Evolutionary conservation across 805 yeast genomes (phyloP).

Genomic region (Hanseniaspora osmophila): DNA sequence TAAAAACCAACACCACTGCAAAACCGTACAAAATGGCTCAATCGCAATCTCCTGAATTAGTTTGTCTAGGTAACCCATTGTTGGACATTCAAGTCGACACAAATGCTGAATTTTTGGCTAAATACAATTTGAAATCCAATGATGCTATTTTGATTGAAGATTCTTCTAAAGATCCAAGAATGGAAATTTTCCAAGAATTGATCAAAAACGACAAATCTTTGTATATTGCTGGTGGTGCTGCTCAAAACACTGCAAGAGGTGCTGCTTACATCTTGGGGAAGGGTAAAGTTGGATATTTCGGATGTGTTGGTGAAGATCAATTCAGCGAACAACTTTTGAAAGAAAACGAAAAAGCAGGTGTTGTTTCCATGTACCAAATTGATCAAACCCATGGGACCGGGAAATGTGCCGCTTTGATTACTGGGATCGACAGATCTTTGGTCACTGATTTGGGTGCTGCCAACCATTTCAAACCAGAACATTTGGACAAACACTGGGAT

Average conservation of each 20-base stretch:
- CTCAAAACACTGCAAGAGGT: constrained; percentile 97
- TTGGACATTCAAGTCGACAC: constrained; percentile 77
- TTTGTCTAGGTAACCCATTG: constrained; percentile 86
- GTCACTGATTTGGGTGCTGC: constrained; percentile 97
- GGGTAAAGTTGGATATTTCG: constrained; percentile 79
- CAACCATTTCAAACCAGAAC: constrained; percentile 83
- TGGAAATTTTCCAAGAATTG: constrained; percentile 76
- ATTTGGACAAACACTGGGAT: constrained; percentile 78
- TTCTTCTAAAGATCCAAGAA: constrained; percentile 57
- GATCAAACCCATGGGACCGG: constrained; percentile 76
- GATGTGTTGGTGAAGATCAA: constrained; percentile 88
- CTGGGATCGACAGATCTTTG: constrained; percentile 77
- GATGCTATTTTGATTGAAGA: constrained; percentile 69
- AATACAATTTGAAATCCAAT: constrained; percentile 75
- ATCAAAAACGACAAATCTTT: constrained; percentile 45
- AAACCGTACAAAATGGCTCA: not conserved
- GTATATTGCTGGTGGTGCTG: constrained; percentile 96
- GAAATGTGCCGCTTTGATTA: constrained; percentile 92
- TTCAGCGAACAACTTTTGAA: constrained; percentile 65
- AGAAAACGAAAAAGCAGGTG: constrained; percentile 84
- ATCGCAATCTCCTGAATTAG: constrained; percentile 24
- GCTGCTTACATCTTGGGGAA: constrained; percentile 84
- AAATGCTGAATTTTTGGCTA: constrained; percentile 50
- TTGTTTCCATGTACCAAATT: constrained; percentile 71
- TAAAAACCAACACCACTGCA: no score